These are phyloP conservation scores for Pestalotiopsis fici DNA, from an alignment of 2,329 filamentous ascomycete species.

Conservation along the genomic window DNA sequence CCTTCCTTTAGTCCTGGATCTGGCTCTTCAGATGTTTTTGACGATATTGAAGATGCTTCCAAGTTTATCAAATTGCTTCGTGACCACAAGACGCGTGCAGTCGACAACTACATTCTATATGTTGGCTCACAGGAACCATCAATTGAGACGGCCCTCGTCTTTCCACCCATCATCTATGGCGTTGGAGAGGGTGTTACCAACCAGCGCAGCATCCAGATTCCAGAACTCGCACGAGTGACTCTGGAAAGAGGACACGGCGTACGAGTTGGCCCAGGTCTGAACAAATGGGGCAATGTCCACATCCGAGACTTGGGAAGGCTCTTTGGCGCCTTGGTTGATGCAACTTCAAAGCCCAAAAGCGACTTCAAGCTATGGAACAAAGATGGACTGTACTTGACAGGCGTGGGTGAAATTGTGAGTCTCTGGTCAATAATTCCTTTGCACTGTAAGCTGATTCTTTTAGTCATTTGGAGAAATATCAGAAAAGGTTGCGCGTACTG, in stretches of 20 bases:
- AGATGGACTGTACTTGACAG: not conserved
- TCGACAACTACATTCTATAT: slow-evolving; percentile 38
- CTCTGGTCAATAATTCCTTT: not conserved
- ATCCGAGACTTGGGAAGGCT: slow-evolving; percentile 24
- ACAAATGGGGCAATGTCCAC: slow-evolving; percentile 37
- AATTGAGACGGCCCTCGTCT: slow-evolving; percentile 34
- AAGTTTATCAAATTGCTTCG: slow-evolving; percentile 27
- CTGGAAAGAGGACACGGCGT: slow-evolving; percentile 33
- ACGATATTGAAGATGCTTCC: slow-evolving; percentile 32
- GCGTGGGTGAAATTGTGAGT: not conserved
- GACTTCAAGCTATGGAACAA: slow-evolving; percentile 30
- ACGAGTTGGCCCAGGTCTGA: slow-evolving; percentile 32
- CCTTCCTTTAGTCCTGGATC: slow-evolving; percentile 30
- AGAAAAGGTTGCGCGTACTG: slow-evolving; percentile 27
- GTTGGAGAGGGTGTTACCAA: slow-evolving; percentile 37
- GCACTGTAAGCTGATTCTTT: not conserved
- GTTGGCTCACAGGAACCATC: slow-evolving; percentile 9
- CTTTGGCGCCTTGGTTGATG: slow-evolving; percentile 29
- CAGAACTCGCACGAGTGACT: slow-evolving; percentile 32
- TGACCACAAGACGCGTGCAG: slow-evolving; percentile 25
- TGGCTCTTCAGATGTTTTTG: slow-evolving; percentile 28
- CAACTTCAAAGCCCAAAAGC: slow-evolving; percentile 21
- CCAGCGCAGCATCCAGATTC: slow-evolving; percentile 41
- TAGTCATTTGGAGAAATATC: not conserved
- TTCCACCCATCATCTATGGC: slow-evolving; percentile 41